Base-by-base conservation (phyloP, 2,329 filamentous ascomycete genomes). In the Xylariales sp. region DNA sequence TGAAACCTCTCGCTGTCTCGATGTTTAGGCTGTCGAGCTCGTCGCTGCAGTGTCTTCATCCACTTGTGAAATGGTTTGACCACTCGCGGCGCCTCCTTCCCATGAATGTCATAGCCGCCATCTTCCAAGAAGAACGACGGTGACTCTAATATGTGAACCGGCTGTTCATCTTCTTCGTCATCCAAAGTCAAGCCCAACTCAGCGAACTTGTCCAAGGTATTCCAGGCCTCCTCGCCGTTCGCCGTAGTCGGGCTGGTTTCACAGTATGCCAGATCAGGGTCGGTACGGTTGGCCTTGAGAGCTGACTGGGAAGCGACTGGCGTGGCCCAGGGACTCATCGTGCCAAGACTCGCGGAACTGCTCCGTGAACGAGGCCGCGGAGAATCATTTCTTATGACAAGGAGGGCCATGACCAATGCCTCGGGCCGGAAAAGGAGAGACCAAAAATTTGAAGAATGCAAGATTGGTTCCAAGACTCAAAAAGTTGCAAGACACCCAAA, bases 31-130 rank as follows among this genome's bases (percentile, higher is more conserved):
- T 64, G 69, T 40, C 69, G 67, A 44, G 70, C 76, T 53, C 76
- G 76, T 46, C 73, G 76, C 45, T 84, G 78, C 15, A 91, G 64
- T 4, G 76, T 84, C 48, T 70, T 83, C 63, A 90, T 78, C 85
- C 86, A 91, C 58, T 77, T 82, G 33, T 78, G 74, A 53, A 91
- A 88, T 3, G 82, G 79, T 6, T 46, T 49, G 5, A 32, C 40
- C 41, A 38, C 51, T n/a, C 14, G 42, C 28, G 43, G 44, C 24
- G 31, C 27, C 27, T 44, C 47, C 11, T 31, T 39, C 20, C 35
- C 25, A 34, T 38, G 40, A 34, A 14, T 19, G 32, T 51, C 46
- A 37, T 22, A 21, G 19, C 40, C 38, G 27, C 53, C 44, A 33
- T 47, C 47, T n/a, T 58, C 51, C 43, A 58, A 42, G 29, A 55